Evolutionary conservation across 2,329 filamentous ascomycete genomes (phyloP).

Genomic region (Podosphaera fusca): DNA sequence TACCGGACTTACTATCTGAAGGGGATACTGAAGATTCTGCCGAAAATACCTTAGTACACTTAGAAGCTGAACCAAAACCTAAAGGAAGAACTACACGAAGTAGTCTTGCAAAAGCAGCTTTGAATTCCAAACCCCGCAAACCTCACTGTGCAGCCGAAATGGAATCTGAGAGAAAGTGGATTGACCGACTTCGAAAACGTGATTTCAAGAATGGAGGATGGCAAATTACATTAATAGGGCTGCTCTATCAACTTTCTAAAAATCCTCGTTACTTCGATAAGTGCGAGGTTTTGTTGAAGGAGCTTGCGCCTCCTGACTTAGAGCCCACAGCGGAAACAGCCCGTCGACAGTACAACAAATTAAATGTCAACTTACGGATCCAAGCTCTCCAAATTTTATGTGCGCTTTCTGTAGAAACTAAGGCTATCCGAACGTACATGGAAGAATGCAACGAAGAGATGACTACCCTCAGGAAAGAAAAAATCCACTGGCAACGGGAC

Average conservation of each 20-base stretch:
- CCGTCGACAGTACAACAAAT: constrained; percentile 41
- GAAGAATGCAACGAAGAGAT: constrained; percentile 83
- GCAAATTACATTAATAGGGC: constrained; percentile 71
- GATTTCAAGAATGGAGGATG: constrained; percentile 78
- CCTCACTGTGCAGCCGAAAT: constrained; percentile 55
- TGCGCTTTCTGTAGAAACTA: constrained; percentile 67
- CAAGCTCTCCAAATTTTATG: constrained; percentile 66
- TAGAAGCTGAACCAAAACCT: constrained; percentile 48
- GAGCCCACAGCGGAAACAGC: constrained; percentile 59
- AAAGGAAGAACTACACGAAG: constrained; percentile 56
- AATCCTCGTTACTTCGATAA: constrained; percentile 42
- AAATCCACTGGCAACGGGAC: constrained; percentile 74
- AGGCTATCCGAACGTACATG: constrained; percentile 67
- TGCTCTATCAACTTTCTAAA: constrained; percentile 66
- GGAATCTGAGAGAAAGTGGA: constrained; percentile 54
- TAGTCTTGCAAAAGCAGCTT: constrained; percentile 59
- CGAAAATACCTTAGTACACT: constrained; percentile 25
- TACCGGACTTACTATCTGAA: constrained; percentile 53
- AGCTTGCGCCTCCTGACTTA: constrained; percentile 57
- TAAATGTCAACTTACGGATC: constrained; percentile 68
- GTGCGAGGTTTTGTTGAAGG: constrained; percentile 58
- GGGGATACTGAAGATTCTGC: constrained; percentile 32
- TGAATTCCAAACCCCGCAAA: constrained; percentile 23
- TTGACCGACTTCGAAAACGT: constrained; percentile 58
- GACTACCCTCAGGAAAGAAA: constrained; percentile 86